Percentiles rank a stretch among this genome's conserved stretches.
Conservation (phyloP, 139 green algal genomes). For the Pleodorina starrii region DNA sequence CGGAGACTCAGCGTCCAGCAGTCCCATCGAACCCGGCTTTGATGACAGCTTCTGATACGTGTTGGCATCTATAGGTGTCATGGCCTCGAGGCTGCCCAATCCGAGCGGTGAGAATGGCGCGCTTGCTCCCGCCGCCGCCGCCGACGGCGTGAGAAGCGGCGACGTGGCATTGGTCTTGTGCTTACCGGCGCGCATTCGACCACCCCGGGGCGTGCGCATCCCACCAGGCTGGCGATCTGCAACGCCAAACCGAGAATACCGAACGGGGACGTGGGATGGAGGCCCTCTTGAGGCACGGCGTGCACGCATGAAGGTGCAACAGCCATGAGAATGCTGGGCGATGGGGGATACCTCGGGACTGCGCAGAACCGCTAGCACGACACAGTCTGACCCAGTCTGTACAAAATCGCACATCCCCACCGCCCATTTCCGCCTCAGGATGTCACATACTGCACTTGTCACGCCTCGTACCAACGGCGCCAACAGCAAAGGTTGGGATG, state of each 20-base stretch:
- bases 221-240: constrained; percentile 16
- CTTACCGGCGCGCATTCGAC: neutral
- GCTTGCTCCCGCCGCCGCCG: neutral
- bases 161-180: neutral
- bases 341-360: too few species aligned
- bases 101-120: constrained; percentile 20
- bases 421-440: too few species aligned
- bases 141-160: neutral
- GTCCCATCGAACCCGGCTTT: neutral
- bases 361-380: too few species aligned
- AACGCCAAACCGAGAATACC: neutral
- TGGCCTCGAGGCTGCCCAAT: neutral
- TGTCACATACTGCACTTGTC: too few species aligned
- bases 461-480: neutral
- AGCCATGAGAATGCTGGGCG: neutral
- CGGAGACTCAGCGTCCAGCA: neutral
- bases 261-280: too few species aligned
- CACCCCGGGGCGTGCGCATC: neutral
- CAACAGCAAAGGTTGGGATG: neutral
- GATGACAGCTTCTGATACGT: constrained; percentile 8
- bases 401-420: too few species aligned
- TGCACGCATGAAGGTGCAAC: neutral
- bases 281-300: neutral
- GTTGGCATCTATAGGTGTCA: constrained; percentile 28
- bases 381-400: too few species aligned